Conservation (phyloP, 306 rosid genomes). For the Calophaca sinica region DNA sequence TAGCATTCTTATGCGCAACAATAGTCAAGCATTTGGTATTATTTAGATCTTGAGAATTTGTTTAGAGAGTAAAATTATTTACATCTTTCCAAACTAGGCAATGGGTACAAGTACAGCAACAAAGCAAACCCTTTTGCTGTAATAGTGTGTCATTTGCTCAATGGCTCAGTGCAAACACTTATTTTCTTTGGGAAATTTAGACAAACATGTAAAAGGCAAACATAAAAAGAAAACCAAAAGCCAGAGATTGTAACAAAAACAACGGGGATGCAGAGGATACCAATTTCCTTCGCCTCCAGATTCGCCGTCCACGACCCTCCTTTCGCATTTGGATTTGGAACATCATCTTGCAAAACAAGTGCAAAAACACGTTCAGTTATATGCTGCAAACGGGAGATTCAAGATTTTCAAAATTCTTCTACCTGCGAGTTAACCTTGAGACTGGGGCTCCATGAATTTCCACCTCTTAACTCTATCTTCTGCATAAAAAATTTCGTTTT, state of each 20-base stretch:
- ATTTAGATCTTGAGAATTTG: background rate
- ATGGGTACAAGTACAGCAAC: slow-evolving; percentile 7
- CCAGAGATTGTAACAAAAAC: slow-evolving; percentile 1
- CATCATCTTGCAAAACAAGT: slow-evolving; percentile 59
- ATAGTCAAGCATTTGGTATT: background rate
- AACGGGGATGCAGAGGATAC: slow-evolving; percentile 46
- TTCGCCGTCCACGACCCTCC: slow-evolving; percentile 59
- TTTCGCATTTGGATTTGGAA: slow-evolving; percentile 54
- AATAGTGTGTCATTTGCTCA: background rate
- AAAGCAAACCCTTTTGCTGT: background rate
- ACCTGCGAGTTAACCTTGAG: slow-evolving; percentile 61
- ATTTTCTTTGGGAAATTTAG: slow-evolving; percentile 19
- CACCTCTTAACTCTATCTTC: slow-evolving; percentile 58
- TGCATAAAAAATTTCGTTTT: slow-evolving; percentile 33
- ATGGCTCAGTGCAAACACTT: slow-evolving; percentile 3
- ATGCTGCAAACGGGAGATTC: background rate
- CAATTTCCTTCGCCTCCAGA: slow-evolving; percentile 91
- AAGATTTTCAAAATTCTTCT: slow-evolving; percentile 27
- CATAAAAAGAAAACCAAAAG: background rate
- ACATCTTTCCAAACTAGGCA: slow-evolving; percentile 9
- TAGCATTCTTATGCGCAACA: background rate
- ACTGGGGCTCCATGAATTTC: slow-evolving; percentile 55
- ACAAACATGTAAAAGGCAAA: slow-evolving; percentile 45
- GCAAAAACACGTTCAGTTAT: slow-evolving; percentile 8
- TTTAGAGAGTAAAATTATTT: slow-evolving; percentile 1